phyloP scores from a whole-genome alignment of 192 early-diverging fungal genomes.

The Kickxella alabastrina region DNA sequence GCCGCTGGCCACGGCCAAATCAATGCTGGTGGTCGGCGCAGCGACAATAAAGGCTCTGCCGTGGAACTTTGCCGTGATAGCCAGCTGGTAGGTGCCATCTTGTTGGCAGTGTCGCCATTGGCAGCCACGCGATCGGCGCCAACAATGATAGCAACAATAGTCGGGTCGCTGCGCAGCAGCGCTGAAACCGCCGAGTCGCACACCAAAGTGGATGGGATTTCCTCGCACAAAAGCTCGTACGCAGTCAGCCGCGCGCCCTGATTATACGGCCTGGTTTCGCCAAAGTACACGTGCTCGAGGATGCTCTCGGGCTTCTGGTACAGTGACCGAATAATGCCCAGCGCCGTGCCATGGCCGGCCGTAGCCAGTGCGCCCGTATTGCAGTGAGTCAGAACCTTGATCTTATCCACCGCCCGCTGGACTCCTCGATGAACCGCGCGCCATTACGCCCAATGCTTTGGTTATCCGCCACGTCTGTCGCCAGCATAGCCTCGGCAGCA shows the following conservation, averaged over 20 bases:
- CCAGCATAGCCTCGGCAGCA: conserved; percentile 80
- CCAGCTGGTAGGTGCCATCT: conserved; percentile 99
- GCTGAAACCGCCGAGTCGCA: conserved; percentile 91
- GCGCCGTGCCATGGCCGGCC: conserved; percentile 84
- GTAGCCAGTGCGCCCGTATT: conserved; percentile 91
- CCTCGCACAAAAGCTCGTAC: conserved; percentile 88
- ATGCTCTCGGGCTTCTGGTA: conserved; percentile 33
- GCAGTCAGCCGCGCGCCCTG: conserved; percentile 94
- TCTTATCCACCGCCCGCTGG: background rate
- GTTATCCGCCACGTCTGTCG: conserved; percentile 83
- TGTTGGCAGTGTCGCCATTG: conserved; percentile 98
- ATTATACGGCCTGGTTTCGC: conserved; percentile 98
- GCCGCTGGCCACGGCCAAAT: conserved; percentile 68
- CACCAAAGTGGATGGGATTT: conserved; percentile 88
- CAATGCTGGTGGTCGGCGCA: conserved; percentile 90
- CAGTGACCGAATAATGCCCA: conserved; percentile 87
- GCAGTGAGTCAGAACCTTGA: conserved; percentile 88
- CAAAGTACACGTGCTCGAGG: conserved; percentile 82
- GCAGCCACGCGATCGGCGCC: conserved; percentile 95
- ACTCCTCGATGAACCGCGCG: conserved; percentile 50
- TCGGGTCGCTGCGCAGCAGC: conserved; percentile 57
- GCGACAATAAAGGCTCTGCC: conserved; percentile 89
- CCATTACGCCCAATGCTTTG: conserved; percentile 78
- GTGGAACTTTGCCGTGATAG: conserved; percentile 85
- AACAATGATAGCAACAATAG: conserved; percentile 83